Evolutionary conservation across 2,329 filamentous ascomycete genomes (phyloP).

Genomic region (Aureobasidium zeae): DNA sequence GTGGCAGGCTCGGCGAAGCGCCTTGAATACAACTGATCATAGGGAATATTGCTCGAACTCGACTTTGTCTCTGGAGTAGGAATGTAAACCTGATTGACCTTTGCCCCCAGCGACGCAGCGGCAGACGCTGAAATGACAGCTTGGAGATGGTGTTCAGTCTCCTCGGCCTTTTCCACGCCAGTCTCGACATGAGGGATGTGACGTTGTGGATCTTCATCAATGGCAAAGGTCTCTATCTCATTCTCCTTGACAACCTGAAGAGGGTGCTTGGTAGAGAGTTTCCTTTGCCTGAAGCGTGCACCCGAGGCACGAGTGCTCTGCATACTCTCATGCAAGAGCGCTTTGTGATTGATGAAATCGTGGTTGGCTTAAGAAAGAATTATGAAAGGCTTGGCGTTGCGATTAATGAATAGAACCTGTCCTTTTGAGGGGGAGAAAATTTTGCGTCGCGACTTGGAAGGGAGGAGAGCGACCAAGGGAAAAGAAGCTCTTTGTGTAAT

Average conservation of each 20-base stretch:
- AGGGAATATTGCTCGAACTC: conserved; percentile 57
- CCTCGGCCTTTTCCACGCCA: conserved; percentile 92
- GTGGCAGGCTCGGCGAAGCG: conserved; percentile 76
- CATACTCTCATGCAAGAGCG: conserved; percentile 15
- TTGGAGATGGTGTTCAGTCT: conserved; percentile 96
- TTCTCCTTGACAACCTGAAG: conserved; percentile 81
- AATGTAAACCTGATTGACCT: conserved; percentile 55
- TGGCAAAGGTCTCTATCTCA: conserved; percentile 59
- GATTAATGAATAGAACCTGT: conserved; percentile 10
- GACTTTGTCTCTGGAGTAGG: conserved; percentile 55
- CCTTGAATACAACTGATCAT: conserved; percentile 78
- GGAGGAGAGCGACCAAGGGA: background rate
- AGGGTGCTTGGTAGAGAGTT: conserved; percentile 83
- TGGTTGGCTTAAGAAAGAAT: no score
- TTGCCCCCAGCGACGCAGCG: conserved; percentile 45
- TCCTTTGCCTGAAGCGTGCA: conserved; percentile 61
- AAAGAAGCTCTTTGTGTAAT: background rate
- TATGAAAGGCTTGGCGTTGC: conserved; percentile 14
- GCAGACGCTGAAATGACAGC: conserved; percentile 61
- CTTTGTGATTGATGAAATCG: conserved; percentile 2
- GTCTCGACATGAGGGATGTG: conserved; percentile 81
- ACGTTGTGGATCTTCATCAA: conserved; percentile 77
- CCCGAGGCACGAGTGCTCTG: conserved; percentile 18
- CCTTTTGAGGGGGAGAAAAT: conserved; percentile 5
- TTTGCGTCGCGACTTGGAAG: conserved; percentile 6